These are phyloP conservation scores for Schizophyllum amplum DNA, from an alignment of 1,284 basidiomycete genomes.

Conservation along the genomic window DNA sequence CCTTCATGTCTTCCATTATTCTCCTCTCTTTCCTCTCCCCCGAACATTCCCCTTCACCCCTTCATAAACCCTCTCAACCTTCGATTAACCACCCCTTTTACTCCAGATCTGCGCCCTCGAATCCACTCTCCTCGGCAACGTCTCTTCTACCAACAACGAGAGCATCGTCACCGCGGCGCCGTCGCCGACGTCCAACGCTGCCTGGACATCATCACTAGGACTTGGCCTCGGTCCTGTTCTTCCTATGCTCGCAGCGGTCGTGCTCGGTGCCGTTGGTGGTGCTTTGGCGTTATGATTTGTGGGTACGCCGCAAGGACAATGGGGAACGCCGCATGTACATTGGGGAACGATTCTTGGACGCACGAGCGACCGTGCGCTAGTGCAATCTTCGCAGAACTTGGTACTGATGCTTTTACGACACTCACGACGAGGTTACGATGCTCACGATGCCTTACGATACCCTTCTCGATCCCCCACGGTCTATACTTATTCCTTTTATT, in stretches of 20 bases:
- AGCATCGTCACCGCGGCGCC: conserved; percentile 22
- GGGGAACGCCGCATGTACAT: too few relatives aligned
- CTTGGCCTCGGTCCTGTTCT: not conserved
- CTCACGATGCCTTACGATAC: too few relatives aligned
- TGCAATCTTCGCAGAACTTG: not conserved
- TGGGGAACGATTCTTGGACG: too few relatives aligned
- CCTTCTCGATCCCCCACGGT: not conserved
- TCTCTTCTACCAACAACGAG: conserved; percentile 38
- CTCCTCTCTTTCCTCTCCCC: too few relatives aligned
- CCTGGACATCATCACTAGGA: conserved; percentile 5
- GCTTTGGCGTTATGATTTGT: not conserved
- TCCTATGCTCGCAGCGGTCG: not conserved
- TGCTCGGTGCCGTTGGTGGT: not conserved
- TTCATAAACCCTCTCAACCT: not conserved
- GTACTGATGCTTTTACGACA: not conserved
- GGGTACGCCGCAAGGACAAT: too few relatives aligned
- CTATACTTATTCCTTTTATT: too few relatives aligned
- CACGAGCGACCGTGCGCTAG: too few relatives aligned
- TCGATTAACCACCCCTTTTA: too few relatives aligned
- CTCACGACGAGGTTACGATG: too few relatives aligned
- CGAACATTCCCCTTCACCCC: too few relatives aligned
- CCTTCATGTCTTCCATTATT: not conserved
- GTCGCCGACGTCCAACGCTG: conserved; percentile 5
- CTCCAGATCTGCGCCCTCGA: conserved; percentile 33
- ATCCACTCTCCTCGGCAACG: conserved; percentile 45